Percentiles rank a stretch among this genome's conserved stretches.
phyloP scores from a whole-genome alignment of 495 filamentous ascomycete species.

The Xylaria intraflava region DNA sequence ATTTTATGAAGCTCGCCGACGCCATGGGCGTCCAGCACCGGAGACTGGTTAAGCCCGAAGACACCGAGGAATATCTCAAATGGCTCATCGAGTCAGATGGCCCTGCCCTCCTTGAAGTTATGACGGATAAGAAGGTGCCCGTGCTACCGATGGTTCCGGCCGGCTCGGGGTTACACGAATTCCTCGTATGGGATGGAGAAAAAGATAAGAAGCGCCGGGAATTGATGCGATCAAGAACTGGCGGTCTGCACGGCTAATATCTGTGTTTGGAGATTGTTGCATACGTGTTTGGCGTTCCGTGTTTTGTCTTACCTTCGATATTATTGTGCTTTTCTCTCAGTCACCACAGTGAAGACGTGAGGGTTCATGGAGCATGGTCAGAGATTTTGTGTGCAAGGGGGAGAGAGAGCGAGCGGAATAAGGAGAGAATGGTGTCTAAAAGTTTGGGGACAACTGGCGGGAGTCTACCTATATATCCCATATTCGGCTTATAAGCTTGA shows the following conservation, averaged over 20 bases:
- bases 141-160: constrained; percentile 95
- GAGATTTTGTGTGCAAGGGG: too few relatives aligned
- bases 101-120: constrained; percentile 61
- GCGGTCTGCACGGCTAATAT: constrained; percentile 42
- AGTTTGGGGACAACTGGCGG: constrained; percentile 10
- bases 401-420: too few relatives aligned
- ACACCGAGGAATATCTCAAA: constrained; percentile 69
- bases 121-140: constrained; percentile 84
- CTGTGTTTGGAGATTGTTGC: constrained; percentile 8
- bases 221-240: constrained; percentile 63
- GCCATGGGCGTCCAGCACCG: constrained; percentile 73
- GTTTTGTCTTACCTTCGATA: constrained; percentile 1
- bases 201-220: constrained; percentile 70
- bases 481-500: not conserved
- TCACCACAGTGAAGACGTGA: constrained; percentile 7
- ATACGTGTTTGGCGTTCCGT: constrained; percentile 12
- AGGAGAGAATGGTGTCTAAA: constrained; percentile 11
- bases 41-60: constrained; percentile 57
- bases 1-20: constrained; percentile 79
- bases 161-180: constrained; percentile 84
- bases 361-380: not conserved
- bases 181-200: constrained; percentile 80
- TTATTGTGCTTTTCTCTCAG: constrained; percentile 10
- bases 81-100: constrained; percentile 84
- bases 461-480: constrained; percentile 3